These are phyloP conservation scores for Magnaporthiopsis poae DNA, from an alignment of 2,329 filamentous ascomycete species.

Conservation along the genomic window DNA sequence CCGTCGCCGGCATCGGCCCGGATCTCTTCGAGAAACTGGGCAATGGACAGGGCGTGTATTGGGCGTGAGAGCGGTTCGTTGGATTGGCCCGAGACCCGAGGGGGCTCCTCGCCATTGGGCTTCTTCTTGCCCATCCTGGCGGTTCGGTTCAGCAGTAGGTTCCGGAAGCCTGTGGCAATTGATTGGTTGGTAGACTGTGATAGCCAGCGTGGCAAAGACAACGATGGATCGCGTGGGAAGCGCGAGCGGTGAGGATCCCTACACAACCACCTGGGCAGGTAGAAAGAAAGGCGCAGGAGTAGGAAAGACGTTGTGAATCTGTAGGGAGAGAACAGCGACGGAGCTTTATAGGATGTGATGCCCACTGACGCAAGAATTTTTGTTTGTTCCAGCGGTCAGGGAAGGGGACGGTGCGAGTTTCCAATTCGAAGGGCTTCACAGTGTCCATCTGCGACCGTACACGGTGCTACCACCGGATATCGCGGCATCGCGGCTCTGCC, in stretches of 20 bases:
- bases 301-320: no score
- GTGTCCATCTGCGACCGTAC: no score
- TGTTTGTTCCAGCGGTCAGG: neutral
- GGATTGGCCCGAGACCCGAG: conserved; percentile 31
- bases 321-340: no score
- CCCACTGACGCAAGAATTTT: neutral
- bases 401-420: neutral
- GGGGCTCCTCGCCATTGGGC: conserved; percentile 16
- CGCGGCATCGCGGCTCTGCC: no score
- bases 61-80: conserved; percentile 47
- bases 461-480: no score
- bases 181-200: no score
- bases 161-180: no score
- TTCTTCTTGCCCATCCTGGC: conserved; percentile 18
- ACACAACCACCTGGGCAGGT: neutral
- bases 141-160: neutral
- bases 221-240: neutral
- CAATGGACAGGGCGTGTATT: conserved; percentile 50
- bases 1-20: conserved; percentile 42
- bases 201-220: no score
- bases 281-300: no score
- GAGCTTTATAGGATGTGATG: no score
- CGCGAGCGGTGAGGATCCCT: no score
- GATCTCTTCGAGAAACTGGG: conserved; percentile 42
- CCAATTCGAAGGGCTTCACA: neutral